Evolutionary conservation across 768 basidiomycete genomes (phyloP).

Genomic region (Leccinum imitatum): DNA sequence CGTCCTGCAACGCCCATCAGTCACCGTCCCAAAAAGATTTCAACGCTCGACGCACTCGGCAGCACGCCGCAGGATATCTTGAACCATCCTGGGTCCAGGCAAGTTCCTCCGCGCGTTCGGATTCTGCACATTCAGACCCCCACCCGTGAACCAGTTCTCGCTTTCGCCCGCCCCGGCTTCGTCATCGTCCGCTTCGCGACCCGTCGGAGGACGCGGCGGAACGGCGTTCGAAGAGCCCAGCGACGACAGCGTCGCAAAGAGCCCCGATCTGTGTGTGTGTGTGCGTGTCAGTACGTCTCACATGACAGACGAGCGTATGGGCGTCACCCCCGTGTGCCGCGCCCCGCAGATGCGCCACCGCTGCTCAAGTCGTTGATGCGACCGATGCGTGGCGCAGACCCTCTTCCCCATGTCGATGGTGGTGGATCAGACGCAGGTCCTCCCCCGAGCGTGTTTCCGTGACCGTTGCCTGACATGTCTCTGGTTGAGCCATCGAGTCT

Average conservation of each 20-base stretch:
- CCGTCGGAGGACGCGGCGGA: conserved; percentile 14
- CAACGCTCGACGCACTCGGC: conserved; percentile 55
- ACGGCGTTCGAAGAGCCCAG: conserved; percentile 22
- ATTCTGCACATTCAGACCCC: conserved; percentile 88
- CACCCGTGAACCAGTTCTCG: conserved; percentile 90
- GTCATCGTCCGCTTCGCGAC: conserved; percentile 48
- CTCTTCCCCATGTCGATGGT: conserved; percentile 46
- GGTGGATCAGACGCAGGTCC: conserved; percentile 44
- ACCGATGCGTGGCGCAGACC: conserved; percentile 44
- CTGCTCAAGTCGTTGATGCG: conserved; percentile 52
- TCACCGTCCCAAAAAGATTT: background rate
- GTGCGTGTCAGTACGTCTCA: conserved; percentile 1
- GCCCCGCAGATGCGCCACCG: conserved; percentile 20
- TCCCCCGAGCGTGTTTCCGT: conserved; percentile 51
- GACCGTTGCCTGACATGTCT: conserved; percentile 40
- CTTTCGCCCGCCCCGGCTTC: conserved; percentile 39
- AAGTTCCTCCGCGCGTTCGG: conserved; percentile 52
- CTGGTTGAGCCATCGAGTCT: background rate
- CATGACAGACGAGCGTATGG: background rate
- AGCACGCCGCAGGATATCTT: conserved; percentile 77
- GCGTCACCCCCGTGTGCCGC: conserved; percentile 16
- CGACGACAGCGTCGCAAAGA: conserved; percentile 40
- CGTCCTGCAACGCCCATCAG: conserved; percentile 16
- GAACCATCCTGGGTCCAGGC: conserved; percentile 61
- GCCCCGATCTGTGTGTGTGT: conserved; percentile 19